These are phyloP conservation scores for Wallacemonas rigidus DNA, from an alignment of 208 protist species.

Conservation along the genomic window DNA sequence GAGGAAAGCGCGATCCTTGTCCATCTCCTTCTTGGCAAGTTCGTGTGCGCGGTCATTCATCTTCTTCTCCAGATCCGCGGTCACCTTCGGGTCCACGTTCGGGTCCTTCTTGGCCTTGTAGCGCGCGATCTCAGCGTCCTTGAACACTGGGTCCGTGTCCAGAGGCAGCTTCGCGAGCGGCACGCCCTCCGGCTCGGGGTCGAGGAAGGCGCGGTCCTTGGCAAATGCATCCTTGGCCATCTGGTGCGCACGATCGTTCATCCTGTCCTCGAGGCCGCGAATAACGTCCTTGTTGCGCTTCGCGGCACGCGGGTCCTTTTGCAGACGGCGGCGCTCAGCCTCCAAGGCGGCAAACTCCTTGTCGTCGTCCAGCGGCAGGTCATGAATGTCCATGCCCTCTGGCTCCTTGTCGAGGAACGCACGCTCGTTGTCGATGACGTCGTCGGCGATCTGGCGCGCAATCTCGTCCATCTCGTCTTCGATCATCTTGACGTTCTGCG, in stretches of 20 bases:
- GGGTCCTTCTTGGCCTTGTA: conserved; percentile 65
- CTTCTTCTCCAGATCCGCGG: conserved; percentile 47
- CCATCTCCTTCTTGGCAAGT: conserved; percentile 54
- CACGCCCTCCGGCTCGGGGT: conserved; percentile 71
- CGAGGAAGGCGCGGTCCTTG: conserved; percentile 70
- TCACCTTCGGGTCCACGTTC: conserved; percentile 32
- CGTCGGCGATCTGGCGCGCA: conserved; percentile 64
- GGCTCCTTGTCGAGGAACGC: conserved; percentile 79
- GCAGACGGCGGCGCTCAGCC: conserved; percentile 54
- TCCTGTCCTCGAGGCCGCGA: conserved; percentile 60
- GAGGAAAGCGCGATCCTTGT: conserved; percentile 67
- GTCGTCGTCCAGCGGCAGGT: conserved; percentile 80
- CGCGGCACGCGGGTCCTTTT: conserved; percentile 55
- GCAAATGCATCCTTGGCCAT: conserved; percentile 67
- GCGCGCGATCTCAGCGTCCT: conserved; percentile 67
- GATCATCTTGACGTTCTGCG: conserved; percentile 20
- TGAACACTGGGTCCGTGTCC: conserved; percentile 76
- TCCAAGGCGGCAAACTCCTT: conserved; percentile 77
- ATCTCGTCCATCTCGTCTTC: conserved; percentile 67
- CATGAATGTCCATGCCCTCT: conserved; percentile 69
- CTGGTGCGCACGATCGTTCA: conserved; percentile 68
- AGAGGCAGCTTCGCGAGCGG: conserved; percentile 69
- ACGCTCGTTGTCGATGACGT: conserved; percentile 60
- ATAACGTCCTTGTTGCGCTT: conserved; percentile 77
- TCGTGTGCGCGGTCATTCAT: conserved; percentile 66